Evolutionary conservation across 306 rosid species (phyloP).

Genomic region (Prunus persica): DNA sequence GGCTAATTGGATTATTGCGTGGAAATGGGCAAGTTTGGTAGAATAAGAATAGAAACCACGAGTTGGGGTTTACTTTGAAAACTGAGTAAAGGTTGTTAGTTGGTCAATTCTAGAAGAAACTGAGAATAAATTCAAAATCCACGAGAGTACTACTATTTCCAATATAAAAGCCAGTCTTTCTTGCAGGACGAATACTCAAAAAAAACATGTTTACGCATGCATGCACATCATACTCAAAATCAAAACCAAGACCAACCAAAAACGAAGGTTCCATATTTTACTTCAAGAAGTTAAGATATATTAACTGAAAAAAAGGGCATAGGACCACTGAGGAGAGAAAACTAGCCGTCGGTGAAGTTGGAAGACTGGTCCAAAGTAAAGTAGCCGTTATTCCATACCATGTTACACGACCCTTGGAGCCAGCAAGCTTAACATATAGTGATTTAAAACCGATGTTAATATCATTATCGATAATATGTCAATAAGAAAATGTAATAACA

Average conservation of each 20-base stretch:
- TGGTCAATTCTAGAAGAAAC: neutral
- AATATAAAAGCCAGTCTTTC: neutral
- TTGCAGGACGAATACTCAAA: neutral
- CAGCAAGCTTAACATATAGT: too few species aligned
- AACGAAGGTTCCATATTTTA: conserved; percentile 13
- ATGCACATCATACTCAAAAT: too few species aligned
- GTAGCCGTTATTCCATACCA: conserved; percentile 7
- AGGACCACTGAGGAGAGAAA: neutral
- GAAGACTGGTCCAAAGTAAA: neutral
- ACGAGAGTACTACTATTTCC: neutral
- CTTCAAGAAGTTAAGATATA: neutral
- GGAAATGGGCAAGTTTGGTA: neutral
- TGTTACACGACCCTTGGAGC: neutral
- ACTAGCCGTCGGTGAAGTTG: neutral
- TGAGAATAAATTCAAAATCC: neutral
- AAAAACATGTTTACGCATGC: too few species aligned
- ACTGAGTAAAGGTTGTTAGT: neutral
- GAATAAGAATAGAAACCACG: neutral
- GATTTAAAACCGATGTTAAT: too few species aligned
- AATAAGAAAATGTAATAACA: too few species aligned
- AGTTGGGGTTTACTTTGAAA: conserved; percentile 14
- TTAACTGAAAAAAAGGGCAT: neutral
- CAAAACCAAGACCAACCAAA: neutral
- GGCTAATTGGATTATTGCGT: neutral
- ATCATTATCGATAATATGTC: too few species aligned